These are phyloP conservation scores for Beauveria pseudobassiana DNA, from an alignment of 2,329 filamentous ascomycete genomes.

Conservation along the genomic window DNA sequence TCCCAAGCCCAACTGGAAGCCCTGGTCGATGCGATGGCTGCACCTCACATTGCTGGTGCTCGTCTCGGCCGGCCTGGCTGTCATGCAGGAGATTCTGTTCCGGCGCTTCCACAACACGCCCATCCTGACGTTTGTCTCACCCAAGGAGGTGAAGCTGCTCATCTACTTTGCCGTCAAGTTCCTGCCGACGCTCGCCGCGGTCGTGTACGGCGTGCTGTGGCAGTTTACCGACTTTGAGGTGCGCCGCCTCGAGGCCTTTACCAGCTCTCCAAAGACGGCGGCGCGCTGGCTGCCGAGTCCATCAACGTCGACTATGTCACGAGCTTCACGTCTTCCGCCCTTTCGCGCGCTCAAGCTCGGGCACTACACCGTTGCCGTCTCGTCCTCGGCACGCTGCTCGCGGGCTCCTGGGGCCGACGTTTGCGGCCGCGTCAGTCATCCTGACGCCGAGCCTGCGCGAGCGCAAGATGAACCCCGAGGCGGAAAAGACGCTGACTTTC, in stretches of 20 bases:
- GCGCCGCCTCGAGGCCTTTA: conserved; percentile 59
- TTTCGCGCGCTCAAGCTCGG: conserved; percentile 52
- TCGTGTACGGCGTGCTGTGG: conserved; percentile 57
- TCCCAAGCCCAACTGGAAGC: conserved; percentile 60
- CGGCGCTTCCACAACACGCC: conserved; percentile 38
- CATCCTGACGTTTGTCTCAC: conserved; percentile 41
- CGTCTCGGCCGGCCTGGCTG: conserved; percentile 45
- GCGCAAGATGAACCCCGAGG: conserved; percentile 33
- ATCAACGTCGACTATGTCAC: conserved; percentile 71
- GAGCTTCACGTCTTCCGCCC: conserved; percentile 56
- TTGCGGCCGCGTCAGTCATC: conserved; percentile 55
- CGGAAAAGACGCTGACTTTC: conserved; percentile 47
- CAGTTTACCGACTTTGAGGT: conserved; percentile 60
- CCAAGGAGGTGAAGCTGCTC: conserved; percentile 41
- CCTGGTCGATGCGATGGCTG: conserved; percentile 55
- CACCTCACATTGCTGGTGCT: conserved; percentile 48
- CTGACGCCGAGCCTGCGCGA: conserved; percentile 44
- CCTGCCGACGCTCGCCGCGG: conserved; percentile 52
- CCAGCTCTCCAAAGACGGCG: conserved; percentile 53
- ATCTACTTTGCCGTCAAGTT: conserved; percentile 59
- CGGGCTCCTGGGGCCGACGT: conserved; percentile 62
- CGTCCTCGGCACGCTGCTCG: conserved; percentile 58
- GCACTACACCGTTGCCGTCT: conserved; percentile 63
- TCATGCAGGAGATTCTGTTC: conserved; percentile 47
- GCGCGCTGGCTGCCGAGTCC: conserved; percentile 55